These are phyloP conservation scores for Daldinia decipiens DNA, from an alignment of 495 filamentous ascomycete species.

Conservation along the genomic window DNA sequence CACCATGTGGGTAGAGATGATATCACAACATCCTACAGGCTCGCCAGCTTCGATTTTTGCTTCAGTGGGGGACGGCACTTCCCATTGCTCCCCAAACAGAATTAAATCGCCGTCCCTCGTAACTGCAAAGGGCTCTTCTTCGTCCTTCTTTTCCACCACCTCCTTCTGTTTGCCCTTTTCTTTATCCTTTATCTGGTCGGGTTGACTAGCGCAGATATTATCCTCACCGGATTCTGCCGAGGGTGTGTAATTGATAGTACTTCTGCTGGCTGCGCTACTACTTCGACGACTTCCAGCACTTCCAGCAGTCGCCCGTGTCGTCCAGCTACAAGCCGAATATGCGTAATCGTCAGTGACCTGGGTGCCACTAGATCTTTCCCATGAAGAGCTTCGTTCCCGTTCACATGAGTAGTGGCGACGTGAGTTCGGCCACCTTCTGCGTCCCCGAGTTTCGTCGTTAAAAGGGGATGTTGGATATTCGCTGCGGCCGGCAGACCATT, in stretches of 20 bases:
- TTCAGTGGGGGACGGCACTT: constrained; percentile 10
- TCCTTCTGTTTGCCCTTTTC: not conserved
- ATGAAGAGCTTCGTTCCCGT: not conserved
- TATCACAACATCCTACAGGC: not conserved
- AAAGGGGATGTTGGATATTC: not conserved
- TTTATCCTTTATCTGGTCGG: not conserved
- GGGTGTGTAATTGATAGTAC: not conserved
- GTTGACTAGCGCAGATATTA: not conserved
- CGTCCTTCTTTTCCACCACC: not conserved
- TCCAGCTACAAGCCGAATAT: not conserved
- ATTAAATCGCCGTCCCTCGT: not conserved
- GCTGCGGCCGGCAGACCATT: not conserved
- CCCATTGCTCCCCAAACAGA: constrained; percentile 6
- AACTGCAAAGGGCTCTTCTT: constrained; percentile 4
- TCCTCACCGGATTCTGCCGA: not conserved
- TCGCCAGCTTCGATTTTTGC: constrained; percentile 5
- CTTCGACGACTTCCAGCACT: not conserved
- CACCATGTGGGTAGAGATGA: not conserved
- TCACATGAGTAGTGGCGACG: too few relatives aligned
- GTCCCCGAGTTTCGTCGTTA: not conserved
- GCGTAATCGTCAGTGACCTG: not conserved
- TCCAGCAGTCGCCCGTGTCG: not conserved
- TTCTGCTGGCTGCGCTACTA: not conserved
- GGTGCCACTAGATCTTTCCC: not conserved
- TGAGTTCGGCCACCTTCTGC: not conserved